A percentile compares a stretch with the other conserved stretches of the same genome.
These are phyloP conservation scores for Glycyrrhiza uralensis DNA, from an alignment of 306 rosid species.

Conservation along the genomic window DNA sequence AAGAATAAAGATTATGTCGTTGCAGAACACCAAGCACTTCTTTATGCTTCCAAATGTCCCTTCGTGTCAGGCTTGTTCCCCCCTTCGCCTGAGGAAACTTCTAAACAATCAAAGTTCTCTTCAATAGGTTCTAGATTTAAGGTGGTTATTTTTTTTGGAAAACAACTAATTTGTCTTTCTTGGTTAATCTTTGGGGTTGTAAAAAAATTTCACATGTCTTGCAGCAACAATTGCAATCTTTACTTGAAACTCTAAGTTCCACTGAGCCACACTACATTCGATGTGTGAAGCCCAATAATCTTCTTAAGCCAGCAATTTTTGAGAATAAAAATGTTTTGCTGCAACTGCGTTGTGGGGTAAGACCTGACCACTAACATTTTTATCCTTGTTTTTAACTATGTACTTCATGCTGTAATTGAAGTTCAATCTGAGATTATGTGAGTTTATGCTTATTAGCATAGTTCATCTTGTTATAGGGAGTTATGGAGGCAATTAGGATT, in stretches of 20 bases:
- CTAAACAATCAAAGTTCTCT: constrained; percentile 94
- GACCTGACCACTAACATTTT: constrained; percentile 30
- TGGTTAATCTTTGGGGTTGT: constrained; percentile 24
- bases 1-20: constrained; percentile 99
- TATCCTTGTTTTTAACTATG: constrained; percentile 8
- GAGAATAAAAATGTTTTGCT: constrained; percentile 84
- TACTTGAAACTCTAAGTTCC: constrained; percentile 94
- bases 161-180: not conserved
- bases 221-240: constrained; percentile 92
- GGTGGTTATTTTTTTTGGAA: not conserved
- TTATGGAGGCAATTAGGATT: constrained; percentile 99
- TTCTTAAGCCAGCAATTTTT: constrained; percentile 92
- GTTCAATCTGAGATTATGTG: not conserved
- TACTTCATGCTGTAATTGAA: constrained; percentile 12
- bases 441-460: constrained; percentile 20
- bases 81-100: constrained; percentile 77
- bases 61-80: constrained; percentile 79
- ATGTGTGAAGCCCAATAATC: constrained; percentile 95
- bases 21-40: constrained; percentile 95
- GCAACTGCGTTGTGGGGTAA: constrained; percentile 99
- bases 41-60: constrained; percentile 74
- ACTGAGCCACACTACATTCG: constrained; percentile 99
- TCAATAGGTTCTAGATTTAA: constrained; percentile 97
- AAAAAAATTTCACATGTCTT: constrained; percentile 28
- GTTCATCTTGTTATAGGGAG: constrained; percentile 57